A percentile compares a stretch with the other conserved stretches of the same genome.
phyloP scores from a whole-genome alignment of 2,329 filamentous ascomycete species.

The Gaeumannomyces tritici region DNA sequence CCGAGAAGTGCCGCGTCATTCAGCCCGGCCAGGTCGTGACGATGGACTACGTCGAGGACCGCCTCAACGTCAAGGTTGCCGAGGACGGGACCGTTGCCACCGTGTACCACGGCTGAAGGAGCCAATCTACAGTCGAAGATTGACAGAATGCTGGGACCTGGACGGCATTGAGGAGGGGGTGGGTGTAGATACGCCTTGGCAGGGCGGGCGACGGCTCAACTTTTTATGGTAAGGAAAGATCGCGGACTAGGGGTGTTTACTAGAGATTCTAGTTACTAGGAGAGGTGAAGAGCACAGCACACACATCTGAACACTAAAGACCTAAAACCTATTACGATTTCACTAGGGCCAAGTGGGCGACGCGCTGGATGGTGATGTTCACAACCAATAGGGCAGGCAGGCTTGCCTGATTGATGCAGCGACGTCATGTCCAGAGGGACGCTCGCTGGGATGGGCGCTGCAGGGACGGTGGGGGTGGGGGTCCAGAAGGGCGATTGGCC shows the following conservation, averaged over 20 bases:
- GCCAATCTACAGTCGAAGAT: background rate
- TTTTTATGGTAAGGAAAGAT: no score
- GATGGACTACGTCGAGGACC: conserved; percentile 41
- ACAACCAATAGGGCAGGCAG: no score
- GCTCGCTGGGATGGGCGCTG: no score
- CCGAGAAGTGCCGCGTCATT: conserved; percentile 45
- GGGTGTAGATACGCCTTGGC: background rate
- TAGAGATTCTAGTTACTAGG: background rate
- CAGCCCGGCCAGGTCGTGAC: conserved; percentile 47
- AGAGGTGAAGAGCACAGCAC: background rate
- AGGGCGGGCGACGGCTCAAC: background rate
- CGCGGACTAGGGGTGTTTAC: background rate
- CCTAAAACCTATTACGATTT: background rate
- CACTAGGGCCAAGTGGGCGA: background rate
- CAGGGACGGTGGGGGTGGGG: no score
- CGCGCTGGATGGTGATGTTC: no score
- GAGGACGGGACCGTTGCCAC: conserved; percentile 52
- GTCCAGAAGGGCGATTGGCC: no score
- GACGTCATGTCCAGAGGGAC: no score
- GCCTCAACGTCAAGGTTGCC: conserved; percentile 50
- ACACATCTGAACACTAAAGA: background rate
- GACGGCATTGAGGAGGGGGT: background rate
- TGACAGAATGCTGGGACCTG: background rate
- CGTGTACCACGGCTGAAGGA: conserved; percentile 41
- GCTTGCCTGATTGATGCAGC: no score